A percentile compares a stretch with the other conserved stretches of the same genome.
Evolutionary conservation across 768 basidiomycete genomes (phyloP).

Genomic region (Kwoniella botswanensis): DNA sequence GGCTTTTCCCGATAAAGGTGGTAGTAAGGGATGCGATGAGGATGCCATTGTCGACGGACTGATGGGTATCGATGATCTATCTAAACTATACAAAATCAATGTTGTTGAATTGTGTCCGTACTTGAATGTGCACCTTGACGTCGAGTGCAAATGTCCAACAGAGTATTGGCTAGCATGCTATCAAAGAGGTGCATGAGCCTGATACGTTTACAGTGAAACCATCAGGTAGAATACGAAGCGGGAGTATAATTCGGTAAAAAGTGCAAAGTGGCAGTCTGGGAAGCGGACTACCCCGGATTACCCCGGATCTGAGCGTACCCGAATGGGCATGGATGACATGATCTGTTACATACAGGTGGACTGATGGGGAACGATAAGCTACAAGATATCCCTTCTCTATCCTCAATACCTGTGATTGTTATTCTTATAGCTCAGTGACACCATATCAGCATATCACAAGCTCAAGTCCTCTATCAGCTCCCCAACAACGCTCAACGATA

Average conservation of each 20-base stretch:
- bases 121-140: not conserved
- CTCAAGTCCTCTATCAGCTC: not conserved
- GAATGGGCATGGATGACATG: slow-evolving; percentile 1
- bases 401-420: not conserved
- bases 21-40: slow-evolving; percentile 46
- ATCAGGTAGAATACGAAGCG: not conserved
- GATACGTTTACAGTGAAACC: not conserved
- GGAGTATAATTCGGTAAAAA: slow-evolving; percentile 16
- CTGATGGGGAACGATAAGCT: slow-evolving; percentile 9
- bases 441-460: not conserved
- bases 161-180: slow-evolving; percentile 18
- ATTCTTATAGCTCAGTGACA: not conserved
- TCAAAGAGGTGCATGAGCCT: not conserved
- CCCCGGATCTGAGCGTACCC: slow-evolving; percentile 4
- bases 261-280: slow-evolving; percentile 1
- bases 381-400: not conserved
- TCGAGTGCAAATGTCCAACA: slow-evolving; percentile 18
- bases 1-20: slow-evolving; percentile 36
- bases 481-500: not conserved
- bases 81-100: not conserved
- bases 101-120: not conserved
- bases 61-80: slow-evolving; percentile 1
- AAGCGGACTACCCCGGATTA: not conserved
- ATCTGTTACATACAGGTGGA: not conserved
- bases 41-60: slow-evolving; percentile 19